These are phyloP conservation scores for Cucumis melo DNA, from an alignment of 306 rosid genomes.

Conservation along the genomic window DNA sequence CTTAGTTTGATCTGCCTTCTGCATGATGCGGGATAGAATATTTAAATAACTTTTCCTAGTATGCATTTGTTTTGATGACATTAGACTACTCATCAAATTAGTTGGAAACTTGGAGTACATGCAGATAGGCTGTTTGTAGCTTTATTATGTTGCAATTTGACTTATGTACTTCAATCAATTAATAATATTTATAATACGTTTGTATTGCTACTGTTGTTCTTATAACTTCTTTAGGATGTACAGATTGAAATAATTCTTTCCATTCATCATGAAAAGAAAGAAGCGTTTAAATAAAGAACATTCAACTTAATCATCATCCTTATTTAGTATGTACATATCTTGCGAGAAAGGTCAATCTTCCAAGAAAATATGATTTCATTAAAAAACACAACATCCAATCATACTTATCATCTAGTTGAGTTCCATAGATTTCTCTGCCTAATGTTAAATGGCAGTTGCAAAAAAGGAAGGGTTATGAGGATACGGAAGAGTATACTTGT, in stretches of 20 bases:
- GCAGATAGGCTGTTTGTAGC: background rate
- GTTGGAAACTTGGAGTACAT: background rate
- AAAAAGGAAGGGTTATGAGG: too few relatives aligned
- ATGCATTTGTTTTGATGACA: background rate
- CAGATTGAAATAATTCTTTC: background rate
- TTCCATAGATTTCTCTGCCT: too few relatives aligned
- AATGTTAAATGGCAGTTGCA: too few relatives aligned
- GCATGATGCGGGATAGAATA: background rate
- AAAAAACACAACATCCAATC: too few relatives aligned
- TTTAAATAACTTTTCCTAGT: background rate
- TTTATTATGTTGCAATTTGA: background rate
- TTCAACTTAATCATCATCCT: too few relatives aligned
- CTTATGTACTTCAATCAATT: background rate
- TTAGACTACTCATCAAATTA: background rate
- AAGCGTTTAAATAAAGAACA: background rate
- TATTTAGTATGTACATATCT: background rate
- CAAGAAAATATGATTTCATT: background rate
- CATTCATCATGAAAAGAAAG: background rate
- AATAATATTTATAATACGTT: background rate
- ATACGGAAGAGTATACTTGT: too few relatives aligned
- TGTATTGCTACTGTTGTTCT: background rate
- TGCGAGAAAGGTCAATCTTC: background rate
- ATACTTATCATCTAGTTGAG: too few relatives aligned
- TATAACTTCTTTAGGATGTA: background rate
- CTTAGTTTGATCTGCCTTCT: background rate